Evolutionary conservation across 257 asterid species (phyloP).

Genomic region (Fraxinus cuspidata): DNA sequence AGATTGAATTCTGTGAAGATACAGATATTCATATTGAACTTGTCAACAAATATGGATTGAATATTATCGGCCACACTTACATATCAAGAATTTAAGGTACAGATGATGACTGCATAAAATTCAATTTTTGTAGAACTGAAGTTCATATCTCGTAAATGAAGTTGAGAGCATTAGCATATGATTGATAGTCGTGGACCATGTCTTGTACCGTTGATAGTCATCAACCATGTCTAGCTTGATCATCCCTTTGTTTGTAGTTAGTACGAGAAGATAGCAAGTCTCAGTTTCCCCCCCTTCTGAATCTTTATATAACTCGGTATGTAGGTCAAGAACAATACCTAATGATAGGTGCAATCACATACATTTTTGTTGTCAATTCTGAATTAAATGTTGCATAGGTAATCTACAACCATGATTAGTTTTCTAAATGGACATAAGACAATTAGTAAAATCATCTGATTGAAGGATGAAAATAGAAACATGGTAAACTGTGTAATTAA

Average conservation of each 20-base stretch:
- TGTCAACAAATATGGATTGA: slow-evolving; percentile 18
- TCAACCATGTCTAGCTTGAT: slow-evolving; percentile 75
- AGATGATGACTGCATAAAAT: slow-evolving; percentile 17
- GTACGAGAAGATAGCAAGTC: slow-evolving; percentile 64
- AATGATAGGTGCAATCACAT: not conserved
- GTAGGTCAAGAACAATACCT: slow-evolving; percentile 64
- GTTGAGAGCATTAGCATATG: slow-evolving; percentile 77
- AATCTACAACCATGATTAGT: not conserved
- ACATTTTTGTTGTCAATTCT: not conserved
- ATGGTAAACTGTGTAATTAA: slow-evolving; percentile 5
- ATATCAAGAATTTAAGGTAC: slow-evolving; percentile 13
- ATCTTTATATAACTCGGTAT: slow-evolving; percentile 67
- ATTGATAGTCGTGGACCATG: slow-evolving; percentile 77
- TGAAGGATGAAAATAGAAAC: slow-evolving; percentile 7
- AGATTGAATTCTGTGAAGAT: slow-evolving; percentile 27
- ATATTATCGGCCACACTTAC: slow-evolving; percentile 20
- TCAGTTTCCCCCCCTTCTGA: slow-evolving; percentile 52
- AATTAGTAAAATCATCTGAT: slow-evolving; percentile 14
- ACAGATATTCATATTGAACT: slow-evolving; percentile 32
- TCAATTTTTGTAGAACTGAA: slow-evolving; percentile 53
- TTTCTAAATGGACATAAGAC: not conserved
- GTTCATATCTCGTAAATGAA: slow-evolving; percentile 56
- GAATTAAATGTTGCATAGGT: not conserved
- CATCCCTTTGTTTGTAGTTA: slow-evolving; percentile 66
- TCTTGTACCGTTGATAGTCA: slow-evolving; percentile 55